These are phyloP conservation scores for Craterostigma plantagineum DNA, from an alignment of 257 asterid species.

Conservation along the genomic window DNA sequence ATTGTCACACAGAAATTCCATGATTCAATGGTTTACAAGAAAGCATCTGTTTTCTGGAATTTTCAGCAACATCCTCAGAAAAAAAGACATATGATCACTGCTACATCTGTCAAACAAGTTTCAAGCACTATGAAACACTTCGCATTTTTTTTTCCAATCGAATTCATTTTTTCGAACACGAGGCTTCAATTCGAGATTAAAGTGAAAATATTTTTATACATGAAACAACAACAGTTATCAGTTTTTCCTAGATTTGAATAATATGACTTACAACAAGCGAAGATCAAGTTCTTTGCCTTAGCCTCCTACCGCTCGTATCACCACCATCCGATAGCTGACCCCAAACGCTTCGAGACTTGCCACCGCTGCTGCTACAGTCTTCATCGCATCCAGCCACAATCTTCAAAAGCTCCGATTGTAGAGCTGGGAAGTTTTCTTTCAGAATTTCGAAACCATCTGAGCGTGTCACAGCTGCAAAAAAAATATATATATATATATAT, in stretches of 20 bases:
- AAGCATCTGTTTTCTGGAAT: no score
- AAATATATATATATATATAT: no score
- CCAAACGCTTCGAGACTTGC: slow-evolving; percentile 84
- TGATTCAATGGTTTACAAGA: no score
- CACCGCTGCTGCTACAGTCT: slow-evolving; percentile 74
- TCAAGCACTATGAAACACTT: no score
- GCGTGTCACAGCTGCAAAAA: slow-evolving; percentile 76
- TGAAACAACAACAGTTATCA: slow-evolving; percentile 10
- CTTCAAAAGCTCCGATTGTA: slow-evolving; percentile 79
- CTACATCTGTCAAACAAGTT: no score
- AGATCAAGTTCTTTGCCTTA: slow-evolving; percentile 64
- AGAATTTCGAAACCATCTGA: slow-evolving; percentile 82
- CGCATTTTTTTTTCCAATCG: no score
- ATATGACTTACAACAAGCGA: neutral
- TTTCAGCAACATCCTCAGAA: no score
- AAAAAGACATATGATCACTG: no score
- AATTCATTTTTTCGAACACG: no score
- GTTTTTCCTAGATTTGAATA: slow-evolving; percentile 11
- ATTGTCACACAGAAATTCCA: no score
- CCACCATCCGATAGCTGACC: slow-evolving; percentile 97
- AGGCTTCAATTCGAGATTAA: no score
- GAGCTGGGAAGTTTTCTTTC: slow-evolving; percentile 53
- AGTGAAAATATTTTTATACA: neutral
- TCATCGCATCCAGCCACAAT: slow-evolving; percentile 94
- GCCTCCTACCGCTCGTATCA: slow-evolving; percentile 78